These are phyloP conservation scores for Phlyctochytrium arcticum DNA, from an alignment of 192 early-diverging fungal species.

Conservation along the genomic window DNA sequence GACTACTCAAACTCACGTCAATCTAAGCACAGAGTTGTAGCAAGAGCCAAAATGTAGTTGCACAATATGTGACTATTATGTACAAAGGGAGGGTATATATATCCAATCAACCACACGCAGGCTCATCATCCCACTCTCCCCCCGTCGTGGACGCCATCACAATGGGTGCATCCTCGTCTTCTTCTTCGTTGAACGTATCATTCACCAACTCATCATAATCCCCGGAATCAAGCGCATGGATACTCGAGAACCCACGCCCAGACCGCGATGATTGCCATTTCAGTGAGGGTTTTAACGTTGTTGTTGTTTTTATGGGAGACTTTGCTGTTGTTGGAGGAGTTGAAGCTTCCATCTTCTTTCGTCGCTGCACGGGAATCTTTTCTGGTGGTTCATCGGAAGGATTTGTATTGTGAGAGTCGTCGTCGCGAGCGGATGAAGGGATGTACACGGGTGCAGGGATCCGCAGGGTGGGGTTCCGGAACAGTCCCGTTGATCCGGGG, in stretches of 20 bases:
- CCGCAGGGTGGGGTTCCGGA: slow-evolving; percentile 35
- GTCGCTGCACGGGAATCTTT: slow-evolving; percentile 8
- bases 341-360: not conserved
- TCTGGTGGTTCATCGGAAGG: not conserved
- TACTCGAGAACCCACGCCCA: not conserved
- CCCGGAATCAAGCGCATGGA: too few relatives aligned
- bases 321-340: not conserved
- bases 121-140: slow-evolving; percentile 21
- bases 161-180: too few relatives aligned
- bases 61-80: too few relatives aligned
- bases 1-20: too few relatives aligned
- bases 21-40: too few relatives aligned
- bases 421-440: not conserved
- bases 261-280: not conserved
- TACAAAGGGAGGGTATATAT: too few relatives aligned
- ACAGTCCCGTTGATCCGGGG: slow-evolving; percentile 31
- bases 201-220: slow-evolving; percentile 13
- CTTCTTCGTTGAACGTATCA: slow-evolving; percentile 2
- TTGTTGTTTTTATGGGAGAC: not conserved
- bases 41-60: too few relatives aligned
- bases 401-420: not conserved
- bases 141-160: too few relatives aligned
- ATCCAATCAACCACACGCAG: slow-evolving; percentile 23
- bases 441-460: slow-evolving; percentile 26
- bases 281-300: not conserved